Evolutionary conservation across 768 basidiomycete genomes (phyloP).

Genomic region (Pleurotus platypus): DNA sequence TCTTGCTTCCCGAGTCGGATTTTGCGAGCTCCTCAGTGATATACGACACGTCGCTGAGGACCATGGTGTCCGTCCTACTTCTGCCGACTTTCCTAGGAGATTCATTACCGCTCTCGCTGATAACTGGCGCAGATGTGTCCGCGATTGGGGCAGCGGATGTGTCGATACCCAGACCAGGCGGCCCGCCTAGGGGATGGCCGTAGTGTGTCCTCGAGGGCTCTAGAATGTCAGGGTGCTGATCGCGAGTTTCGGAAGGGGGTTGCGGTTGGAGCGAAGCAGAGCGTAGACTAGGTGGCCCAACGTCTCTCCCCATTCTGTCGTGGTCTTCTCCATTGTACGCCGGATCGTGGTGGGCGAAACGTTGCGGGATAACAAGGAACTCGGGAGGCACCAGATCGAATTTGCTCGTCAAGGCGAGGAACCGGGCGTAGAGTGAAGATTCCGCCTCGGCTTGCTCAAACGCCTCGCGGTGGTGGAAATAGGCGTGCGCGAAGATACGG

Average conservation of each 20-base stretch:
- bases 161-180: constrained; percentile 2
- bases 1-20: not conserved
- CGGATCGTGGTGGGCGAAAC: constrained; percentile 9
- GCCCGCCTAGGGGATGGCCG: not conserved
- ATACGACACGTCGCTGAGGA: constrained; percentile 43
- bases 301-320: constrained; percentile 15
- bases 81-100: constrained; percentile 49
- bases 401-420: constrained; percentile 75
- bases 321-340: constrained; percentile 12
- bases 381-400: constrained; percentile 82
- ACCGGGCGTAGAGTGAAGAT: constrained; percentile 85
- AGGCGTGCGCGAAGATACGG: constrained; percentile 94
- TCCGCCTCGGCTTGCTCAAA: constrained; percentile 91
- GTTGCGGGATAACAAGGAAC: constrained; percentile 76
- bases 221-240: not conserved
- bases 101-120: constrained; percentile 17
- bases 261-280: constrained; percentile 31
- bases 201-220: not conserved
- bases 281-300: constrained; percentile 35
- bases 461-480: constrained; percentile 89
- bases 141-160: constrained; percentile 8
- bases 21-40: constrained; percentile 32
- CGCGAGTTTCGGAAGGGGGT: not conserved
- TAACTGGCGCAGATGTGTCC: not conserved
- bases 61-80: constrained; percentile 72